phyloP scores from a whole-genome alignment of 441 rosid genomes.

The Gossypium laxum region DNA sequence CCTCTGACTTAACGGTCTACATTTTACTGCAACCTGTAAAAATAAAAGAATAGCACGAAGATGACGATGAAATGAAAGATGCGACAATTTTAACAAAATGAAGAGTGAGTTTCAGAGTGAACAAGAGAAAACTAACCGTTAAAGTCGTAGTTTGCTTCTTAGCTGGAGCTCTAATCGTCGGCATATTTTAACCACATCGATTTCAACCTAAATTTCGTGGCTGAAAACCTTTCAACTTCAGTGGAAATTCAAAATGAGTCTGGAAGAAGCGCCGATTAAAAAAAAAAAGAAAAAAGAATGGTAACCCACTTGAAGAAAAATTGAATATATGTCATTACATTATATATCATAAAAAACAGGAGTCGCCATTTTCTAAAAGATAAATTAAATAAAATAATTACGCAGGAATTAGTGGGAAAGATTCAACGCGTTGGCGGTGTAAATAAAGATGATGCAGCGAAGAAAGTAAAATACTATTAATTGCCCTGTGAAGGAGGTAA shows the following conservation, averaged over 20 bases:
- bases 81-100: background rate
- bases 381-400: background rate
- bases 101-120: background rate
- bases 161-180: slow-evolving; percentile 65
- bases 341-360: background rate
- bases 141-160: slow-evolving; percentile 63
- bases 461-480: background rate
- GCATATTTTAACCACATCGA: slow-evolving; percentile 40
- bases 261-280: background rate
- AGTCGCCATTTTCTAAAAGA: background rate
- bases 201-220: background rate
- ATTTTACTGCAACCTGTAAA: slow-evolving; percentile 74
- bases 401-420: slow-evolving; percentile 1
- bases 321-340: background rate
- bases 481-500: background rate
- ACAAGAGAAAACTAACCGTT: slow-evolving; percentile 34
- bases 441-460: background rate
- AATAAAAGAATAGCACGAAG: background rate
- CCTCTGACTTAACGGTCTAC: slow-evolving; percentile 52
- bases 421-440: background rate
- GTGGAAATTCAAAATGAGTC: background rate
- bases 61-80: background rate
- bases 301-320: background rate
- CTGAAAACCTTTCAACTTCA: background rate
- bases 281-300: background rate